Conservation (phyloP, 2,329 filamentous ascomycete genomes). For the Chrysosphaeria jannelii region DNA sequence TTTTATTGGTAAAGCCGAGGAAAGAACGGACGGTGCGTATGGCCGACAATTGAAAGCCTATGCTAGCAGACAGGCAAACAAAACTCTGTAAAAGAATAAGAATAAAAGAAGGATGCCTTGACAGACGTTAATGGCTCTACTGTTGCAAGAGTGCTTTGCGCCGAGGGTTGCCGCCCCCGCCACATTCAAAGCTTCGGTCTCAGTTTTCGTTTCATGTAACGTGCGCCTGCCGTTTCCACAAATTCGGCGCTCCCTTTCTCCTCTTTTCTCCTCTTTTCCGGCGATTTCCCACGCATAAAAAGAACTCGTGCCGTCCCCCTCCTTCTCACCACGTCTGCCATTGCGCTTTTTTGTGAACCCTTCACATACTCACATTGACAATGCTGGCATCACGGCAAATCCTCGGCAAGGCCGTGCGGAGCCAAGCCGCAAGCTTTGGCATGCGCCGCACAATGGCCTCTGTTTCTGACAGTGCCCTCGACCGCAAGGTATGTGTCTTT, state of each 20-base stretch:
- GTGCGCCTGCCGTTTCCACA: constrained; percentile 3
- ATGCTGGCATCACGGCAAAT: constrained; percentile 47
- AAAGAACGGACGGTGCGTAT: too few species aligned
- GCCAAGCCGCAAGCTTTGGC: constrained; percentile 27
- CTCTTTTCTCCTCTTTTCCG: constrained; percentile 1
- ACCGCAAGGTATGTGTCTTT: constrained; percentile 40
- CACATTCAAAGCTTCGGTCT: too few species aligned
- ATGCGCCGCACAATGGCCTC: constrained; percentile 49
- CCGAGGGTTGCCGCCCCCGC: too few species aligned
- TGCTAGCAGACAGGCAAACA: too few species aligned
- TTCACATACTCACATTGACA: constrained; percentile 4
- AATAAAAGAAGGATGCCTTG: too few species aligned
- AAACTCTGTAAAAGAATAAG: too few species aligned
- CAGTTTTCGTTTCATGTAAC: too few species aligned
- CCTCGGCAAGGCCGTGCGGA: constrained; percentile 31
- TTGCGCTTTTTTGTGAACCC: background rate
- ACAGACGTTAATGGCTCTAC: too few species aligned
- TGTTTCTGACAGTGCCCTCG: constrained; percentile 57
- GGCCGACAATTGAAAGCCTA: too few species aligned
- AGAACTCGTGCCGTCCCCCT: constrained; percentile 1
- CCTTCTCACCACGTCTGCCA: background rate
- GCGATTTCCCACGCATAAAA: too few species aligned
- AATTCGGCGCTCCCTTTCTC: constrained; percentile 3
- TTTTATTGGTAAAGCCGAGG: too few species aligned
- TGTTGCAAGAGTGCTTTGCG: too few species aligned